Base-by-base conservation (phyloP, 495 filamentous ascomycete species). In the Penicillium bovifimosum region DNA sequence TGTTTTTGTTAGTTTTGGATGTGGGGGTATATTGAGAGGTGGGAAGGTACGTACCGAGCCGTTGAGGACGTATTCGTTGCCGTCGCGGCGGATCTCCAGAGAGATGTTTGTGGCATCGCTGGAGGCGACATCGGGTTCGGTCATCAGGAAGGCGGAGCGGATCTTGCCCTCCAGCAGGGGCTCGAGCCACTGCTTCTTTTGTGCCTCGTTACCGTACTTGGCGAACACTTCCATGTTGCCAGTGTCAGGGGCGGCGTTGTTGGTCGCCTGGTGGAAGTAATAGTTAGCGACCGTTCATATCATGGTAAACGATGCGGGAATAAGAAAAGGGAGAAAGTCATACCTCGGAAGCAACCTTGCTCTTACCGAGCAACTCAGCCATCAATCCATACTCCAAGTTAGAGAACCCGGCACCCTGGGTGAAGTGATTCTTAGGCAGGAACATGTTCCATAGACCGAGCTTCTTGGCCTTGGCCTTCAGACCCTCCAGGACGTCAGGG, bases 391-490 rank as follows among this genome's bases (percentile, higher is more conserved):
- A 96, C 67, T 96, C 91, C 16, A 96, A 76, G 67, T 96, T 96
- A 9, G 81, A 87, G 71, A 87, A 92, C 31, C 90, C 91, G 5
- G 92, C 91, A 13, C 91, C 92, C 70, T 96, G 87, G 55, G 83
- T 87, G 79, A 96, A 97, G 73, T 96, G 91, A 58, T 83, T 89
- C 73, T 88, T 92, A 41, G 92, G 87, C 53, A 98, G 70, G 78
- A 98, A 98, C 83, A 98, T 87, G 68, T 98, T 98, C 93, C 93
- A 98, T 39, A 98, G 77, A 0, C 93, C 93, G n/a, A 91, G 75
- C 62, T 85, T 77, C 64, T 79, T 80, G 10, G 93, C 93, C 64
- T 88, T 88, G 42, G 73, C 70, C 79, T 98, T 98, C 56, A 98
- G 78, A 35, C 88, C 82, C 58, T 97, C 93, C 55, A 98, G 80